Evolutionary conservation across 2,329 filamentous ascomycete genomes (phyloP), one percentile per base, ranked within the genome.

Genomic region (Monascus ruber): DNA sequence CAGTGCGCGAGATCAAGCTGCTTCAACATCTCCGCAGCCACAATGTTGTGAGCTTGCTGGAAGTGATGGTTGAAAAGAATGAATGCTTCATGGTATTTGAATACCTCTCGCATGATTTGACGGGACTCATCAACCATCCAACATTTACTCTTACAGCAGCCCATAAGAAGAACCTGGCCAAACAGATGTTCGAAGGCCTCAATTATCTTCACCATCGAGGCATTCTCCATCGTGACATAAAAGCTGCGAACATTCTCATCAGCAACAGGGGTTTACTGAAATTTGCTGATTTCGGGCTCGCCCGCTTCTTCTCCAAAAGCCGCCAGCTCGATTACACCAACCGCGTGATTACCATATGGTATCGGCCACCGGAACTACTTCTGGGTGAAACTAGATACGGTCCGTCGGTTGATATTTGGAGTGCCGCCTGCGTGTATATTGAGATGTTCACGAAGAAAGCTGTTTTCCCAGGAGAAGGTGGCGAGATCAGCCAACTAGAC

Each of bases 81-180:
- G 88, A 96, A 63, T 98, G 91, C 61, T 98, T 94, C 64, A 98
- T 98, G 91, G 91, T 98, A 3, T 98, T 98, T 48, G 91, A 98
- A 60, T 98, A 98, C 57, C 73, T 96, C 27, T 89, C 91, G 1
- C 91, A 98, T 59, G 91, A 98, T 60, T 70, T 98, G 44, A 98
- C 91, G 2, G 91, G 91, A 9, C 71, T 98, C 27, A 76, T 98
- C 44, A 96, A 96, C 53, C 91, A 98, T 55, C 91, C 91, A 0
- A 83, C 82, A 0, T 98, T 94, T 64, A 81, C 81, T 43, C 75
- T 98, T 9, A 83, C 91, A 31, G 68, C 79, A 4, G 78, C 82
- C 0, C 88, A 96, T 60, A 93, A 87, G 64, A 98, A 98, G 63
- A 80, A 98, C 57, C 73, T 98, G 28, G 86, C 87, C 1, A 84